Percentiles rank a stretch among this genome's conserved stretches.
phyloP scores from a whole-genome alignment of 345 rosid species.

The Murraya paniculata region DNA sequence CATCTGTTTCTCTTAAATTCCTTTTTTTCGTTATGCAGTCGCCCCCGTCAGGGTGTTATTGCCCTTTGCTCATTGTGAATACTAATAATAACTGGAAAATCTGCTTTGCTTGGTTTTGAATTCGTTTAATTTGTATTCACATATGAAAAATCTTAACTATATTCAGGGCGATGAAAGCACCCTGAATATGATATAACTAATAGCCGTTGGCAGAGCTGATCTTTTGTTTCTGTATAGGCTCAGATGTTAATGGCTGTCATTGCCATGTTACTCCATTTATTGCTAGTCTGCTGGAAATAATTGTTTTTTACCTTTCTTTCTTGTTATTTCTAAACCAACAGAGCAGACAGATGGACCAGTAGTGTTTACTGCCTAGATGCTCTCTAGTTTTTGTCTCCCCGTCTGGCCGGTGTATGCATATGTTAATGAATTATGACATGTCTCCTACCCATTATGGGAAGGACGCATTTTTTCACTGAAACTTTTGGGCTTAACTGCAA shows the following conservation, averaged over 20 bases:
- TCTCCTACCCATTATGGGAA: not conserved
- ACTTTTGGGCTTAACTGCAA: no score
- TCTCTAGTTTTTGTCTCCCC: not conserved
- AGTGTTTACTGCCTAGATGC: not conserved
- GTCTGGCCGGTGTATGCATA: not conserved
- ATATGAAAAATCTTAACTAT: not conserved
- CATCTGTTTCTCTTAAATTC: constrained; percentile 19
- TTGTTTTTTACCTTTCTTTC: not conserved
- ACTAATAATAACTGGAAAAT: not conserved
- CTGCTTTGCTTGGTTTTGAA: not conserved
- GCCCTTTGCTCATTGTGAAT: constrained; percentile 1
- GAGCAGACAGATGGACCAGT: not conserved
- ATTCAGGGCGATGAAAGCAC: not conserved
- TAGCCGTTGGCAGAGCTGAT: not conserved
- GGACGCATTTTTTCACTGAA: no score
- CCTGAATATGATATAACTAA: not conserved
- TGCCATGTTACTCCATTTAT: not conserved
- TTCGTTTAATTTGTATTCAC: not conserved
- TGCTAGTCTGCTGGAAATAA: not conserved
- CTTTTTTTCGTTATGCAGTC: not conserved
- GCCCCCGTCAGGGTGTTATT: not conserved
- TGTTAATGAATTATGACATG: not conserved
- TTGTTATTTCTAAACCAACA: not conserved
- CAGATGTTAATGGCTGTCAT: not conserved
- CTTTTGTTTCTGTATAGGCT: not conserved